These are phyloP conservation scores for Periconia sp. DNA, from an alignment of 2,329 filamentous ascomycete genomes.

Conservation along the genomic window DNA sequence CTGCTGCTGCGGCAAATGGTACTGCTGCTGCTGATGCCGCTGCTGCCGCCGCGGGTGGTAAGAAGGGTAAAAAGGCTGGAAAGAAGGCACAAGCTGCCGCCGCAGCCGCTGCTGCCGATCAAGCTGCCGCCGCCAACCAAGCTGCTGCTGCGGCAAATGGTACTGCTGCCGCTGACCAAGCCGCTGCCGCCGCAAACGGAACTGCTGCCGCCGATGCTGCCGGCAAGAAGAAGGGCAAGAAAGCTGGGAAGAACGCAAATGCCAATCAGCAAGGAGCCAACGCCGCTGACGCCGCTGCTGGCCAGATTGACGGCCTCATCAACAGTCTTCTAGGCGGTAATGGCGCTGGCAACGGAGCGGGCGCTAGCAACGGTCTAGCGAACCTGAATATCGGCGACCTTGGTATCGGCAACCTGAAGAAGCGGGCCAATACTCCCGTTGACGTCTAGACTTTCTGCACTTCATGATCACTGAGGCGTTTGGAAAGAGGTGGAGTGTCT, in stretches of 20 bases:
- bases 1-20: constrained; percentile 1
- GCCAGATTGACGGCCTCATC: constrained; percentile 2
- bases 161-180: background rate
- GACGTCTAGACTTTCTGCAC: background rate
- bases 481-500: background rate
- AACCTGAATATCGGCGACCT: background rate
- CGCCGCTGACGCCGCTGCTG: constrained; percentile 1
- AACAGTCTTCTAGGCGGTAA: constrained; percentile 8
- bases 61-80: background rate
- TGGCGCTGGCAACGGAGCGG: constrained; percentile 1
- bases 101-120: background rate
- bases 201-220: background rate
- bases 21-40: background rate
- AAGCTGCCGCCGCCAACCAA: background rate
- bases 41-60: background rate
- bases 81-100: constrained; percentile 4
- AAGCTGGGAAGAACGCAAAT: too few species aligned
- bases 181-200: constrained; percentile 4
- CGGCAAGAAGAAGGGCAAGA: background rate
- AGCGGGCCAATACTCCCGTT: background rate
- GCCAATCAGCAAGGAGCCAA: background rate
- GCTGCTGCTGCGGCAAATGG: too few species aligned
- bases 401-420: background rate
- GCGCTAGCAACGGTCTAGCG: background rate
- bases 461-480: background rate